Evolutionary conservation across 192 early-diverging fungal genomes (phyloP).

Genomic region (Chytriomyces sp.): DNA sequence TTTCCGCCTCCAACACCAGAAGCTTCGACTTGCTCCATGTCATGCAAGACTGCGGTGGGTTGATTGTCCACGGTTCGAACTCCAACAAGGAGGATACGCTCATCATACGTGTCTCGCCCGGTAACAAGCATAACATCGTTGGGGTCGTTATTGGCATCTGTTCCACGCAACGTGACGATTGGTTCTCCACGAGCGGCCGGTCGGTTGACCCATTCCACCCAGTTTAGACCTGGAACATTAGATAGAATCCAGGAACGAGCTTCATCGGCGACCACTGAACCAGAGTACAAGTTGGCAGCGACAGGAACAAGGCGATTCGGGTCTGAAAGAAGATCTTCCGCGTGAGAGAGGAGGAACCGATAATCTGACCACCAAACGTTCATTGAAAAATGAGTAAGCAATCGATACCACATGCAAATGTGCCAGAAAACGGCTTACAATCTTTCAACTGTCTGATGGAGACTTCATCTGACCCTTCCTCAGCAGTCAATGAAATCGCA

Average conservation of each 20-base stretch:
- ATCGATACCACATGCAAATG: not conserved
- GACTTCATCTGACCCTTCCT: constrained; percentile 19
- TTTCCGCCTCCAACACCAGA: constrained; percentile 23
- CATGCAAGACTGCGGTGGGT: constrained; percentile 29
- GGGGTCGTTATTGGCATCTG: constrained; percentile 20
- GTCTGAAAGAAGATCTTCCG: constrained; percentile 27
- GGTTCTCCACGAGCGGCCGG: constrained; percentile 39
- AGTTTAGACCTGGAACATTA: constrained; percentile 33
- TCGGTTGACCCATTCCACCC: constrained; percentile 40
- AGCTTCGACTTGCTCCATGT: constrained; percentile 35
- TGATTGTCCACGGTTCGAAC: constrained; percentile 34
- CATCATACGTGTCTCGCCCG: constrained; percentile 39
- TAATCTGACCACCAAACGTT: constrained; percentile 11
- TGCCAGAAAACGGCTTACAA: constrained; percentile 14
- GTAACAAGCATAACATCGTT: constrained; percentile 33
- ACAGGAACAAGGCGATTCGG: constrained; percentile 36
- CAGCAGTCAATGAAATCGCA: constrained; percentile 14
- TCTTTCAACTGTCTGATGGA: constrained; percentile 33
- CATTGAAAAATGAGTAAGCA: not conserved
- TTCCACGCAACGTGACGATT: constrained; percentile 38
- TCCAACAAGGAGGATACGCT: constrained; percentile 30
- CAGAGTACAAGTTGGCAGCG: constrained; percentile 36
- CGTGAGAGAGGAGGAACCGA: constrained; percentile 33
- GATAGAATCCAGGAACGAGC: constrained; percentile 35
- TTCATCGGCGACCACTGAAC: constrained; percentile 38